Evolutionary conservation across 805 yeast genomes (phyloP).

Genomic region (Candida fluviatilis): DNA sequence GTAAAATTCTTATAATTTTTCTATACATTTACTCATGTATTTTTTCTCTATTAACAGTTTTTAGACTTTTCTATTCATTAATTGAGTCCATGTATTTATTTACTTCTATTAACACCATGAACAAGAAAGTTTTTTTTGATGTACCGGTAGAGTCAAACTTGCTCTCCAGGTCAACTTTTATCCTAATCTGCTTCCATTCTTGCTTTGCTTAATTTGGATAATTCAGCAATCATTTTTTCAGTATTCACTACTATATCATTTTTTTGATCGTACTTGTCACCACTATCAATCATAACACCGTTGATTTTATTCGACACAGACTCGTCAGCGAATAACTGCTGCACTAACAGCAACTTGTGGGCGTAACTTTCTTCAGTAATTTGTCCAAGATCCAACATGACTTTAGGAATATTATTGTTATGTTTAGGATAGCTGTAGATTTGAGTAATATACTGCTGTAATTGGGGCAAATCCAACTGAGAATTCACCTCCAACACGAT

Average conservation of each 20-base stretch:
- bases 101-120: no score
- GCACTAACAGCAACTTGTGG: slow-evolving; percentile 9
- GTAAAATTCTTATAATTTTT: no score
- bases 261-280: slow-evolving; percentile 25
- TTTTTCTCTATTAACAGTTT: no score
- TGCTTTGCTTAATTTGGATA: slow-evolving; percentile 12
- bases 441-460: slow-evolving; percentile 10
- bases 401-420: slow-evolving; percentile 14
- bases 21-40: no score
- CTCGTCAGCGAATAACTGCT: slow-evolving; percentile 13
- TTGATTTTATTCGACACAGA: slow-evolving; percentile 14
- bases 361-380: slow-evolving; percentile 14
- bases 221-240: slow-evolving; percentile 16
- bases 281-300: slow-evolving; percentile 40
- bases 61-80: no score
- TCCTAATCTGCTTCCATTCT: slow-evolving; percentile 4
- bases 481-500: slow-evolving; percentile 28
- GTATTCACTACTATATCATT: slow-evolving; percentile 18
- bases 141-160: no score
- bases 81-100: no score
- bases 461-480: slow-evolving; percentile 11
- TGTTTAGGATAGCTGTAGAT: slow-evolving; percentile 14
- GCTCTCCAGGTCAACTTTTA: no score
- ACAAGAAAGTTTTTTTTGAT: no score
- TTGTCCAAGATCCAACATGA: slow-evolving; percentile 27